phyloP scores from a whole-genome alignment of 192 early-diverging fungal species.

The Backusella mclennaniae region DNA sequence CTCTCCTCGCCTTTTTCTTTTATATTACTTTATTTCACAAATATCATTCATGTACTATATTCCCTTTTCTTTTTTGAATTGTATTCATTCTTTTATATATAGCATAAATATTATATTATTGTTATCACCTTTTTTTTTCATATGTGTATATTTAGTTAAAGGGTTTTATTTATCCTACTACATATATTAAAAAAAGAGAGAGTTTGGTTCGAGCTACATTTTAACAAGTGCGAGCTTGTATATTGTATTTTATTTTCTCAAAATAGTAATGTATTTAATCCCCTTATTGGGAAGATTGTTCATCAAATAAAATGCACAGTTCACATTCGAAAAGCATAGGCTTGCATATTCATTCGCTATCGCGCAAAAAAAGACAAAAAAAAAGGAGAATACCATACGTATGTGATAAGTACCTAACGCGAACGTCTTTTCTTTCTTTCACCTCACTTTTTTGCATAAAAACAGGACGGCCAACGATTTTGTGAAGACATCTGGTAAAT shows the following conservation, averaged over 20 bases:
- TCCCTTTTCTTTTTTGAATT: neutral
- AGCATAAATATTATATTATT: neutral
- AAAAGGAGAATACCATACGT: neutral
- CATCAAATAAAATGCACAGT: neutral
- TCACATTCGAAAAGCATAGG: neutral
- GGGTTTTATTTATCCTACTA: neutral
- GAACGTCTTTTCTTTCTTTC: neutral
- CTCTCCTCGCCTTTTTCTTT: neutral
- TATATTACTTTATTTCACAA: neutral
- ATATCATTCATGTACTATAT: conserved; percentile 1
- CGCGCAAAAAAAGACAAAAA: neutral
- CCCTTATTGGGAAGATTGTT: neutral
- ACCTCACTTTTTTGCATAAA: neutral
- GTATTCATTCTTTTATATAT: neutral
- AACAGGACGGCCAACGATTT: neutral
- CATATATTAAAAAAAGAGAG: neutral
- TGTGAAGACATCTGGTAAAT: neutral
- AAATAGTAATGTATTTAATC: neutral
- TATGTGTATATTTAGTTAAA: neutral
- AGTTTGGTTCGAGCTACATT: neutral
- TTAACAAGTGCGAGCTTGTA: neutral
- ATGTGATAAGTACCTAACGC: neutral
- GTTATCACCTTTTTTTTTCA: neutral
- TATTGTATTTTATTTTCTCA: neutral
- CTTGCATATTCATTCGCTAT: neutral